Evolutionary conservation across 2,329 filamentous ascomycete genomes (phyloP).

Genomic region (Ophiostoma fasciatum): DNA sequence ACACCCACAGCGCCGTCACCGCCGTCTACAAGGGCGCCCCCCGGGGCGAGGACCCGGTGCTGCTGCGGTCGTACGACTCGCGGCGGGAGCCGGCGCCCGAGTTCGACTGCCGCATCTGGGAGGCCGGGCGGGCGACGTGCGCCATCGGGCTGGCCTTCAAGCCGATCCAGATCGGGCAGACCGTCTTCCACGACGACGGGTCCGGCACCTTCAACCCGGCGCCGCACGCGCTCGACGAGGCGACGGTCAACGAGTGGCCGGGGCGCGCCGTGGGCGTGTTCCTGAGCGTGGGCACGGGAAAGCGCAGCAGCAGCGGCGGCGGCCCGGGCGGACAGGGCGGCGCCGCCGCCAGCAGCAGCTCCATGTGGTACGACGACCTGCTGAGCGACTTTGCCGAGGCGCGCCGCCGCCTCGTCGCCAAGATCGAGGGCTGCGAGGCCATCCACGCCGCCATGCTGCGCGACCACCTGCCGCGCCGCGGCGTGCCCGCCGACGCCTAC

Average conservation of each 20-base stretch:
- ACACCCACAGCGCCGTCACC: conserved; percentile 78
- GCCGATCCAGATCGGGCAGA: conserved; percentile 85
- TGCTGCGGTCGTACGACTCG: conserved; percentile 91
- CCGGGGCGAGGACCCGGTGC: conserved; percentile 49
- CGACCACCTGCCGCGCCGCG: conserved; percentile 60
- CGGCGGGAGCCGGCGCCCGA: conserved; percentile 80
- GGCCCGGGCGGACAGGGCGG: no score
- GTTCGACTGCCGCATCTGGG: conserved; percentile 91
- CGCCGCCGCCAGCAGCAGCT: no score
- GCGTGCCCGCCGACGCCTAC: conserved; percentile 80
- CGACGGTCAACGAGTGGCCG: conserved; percentile 85
- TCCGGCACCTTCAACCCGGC: conserved; percentile 84
- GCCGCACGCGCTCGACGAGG: conserved; percentile 76
- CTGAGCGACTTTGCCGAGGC: conserved; percentile 88
- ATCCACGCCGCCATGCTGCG: conserved; percentile 78
- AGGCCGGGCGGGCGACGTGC: conserved; percentile 87
- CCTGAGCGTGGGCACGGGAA: conserved; percentile 87
- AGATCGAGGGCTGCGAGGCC: conserved; percentile 89
- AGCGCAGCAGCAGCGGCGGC: conserved; percentile 57
- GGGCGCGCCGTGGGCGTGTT: conserved; percentile 86
- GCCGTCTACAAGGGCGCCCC: conserved; percentile 77
- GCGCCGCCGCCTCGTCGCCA: conserved; percentile 64
- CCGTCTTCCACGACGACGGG: conserved; percentile 86
- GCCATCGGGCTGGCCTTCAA: conserved; percentile 92
- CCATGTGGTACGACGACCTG: conserved; percentile 89